Evolutionary conservation across 495 filamentous ascomycete species (phyloP).

Genomic region (Cladorrhinum samala): DNA sequence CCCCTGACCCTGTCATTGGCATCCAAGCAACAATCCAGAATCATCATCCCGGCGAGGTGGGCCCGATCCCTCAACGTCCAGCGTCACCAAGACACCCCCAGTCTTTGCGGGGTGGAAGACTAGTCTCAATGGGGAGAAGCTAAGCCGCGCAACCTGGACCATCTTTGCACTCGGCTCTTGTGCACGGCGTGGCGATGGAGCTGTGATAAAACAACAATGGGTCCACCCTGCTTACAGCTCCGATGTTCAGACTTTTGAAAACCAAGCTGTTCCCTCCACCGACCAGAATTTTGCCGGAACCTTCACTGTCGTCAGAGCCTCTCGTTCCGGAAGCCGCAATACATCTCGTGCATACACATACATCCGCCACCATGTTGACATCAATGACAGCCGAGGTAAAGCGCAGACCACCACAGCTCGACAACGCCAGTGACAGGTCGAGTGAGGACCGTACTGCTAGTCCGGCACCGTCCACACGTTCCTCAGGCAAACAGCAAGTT

Average conservation of each 20-base stretch:
- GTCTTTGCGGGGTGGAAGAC: constrained; percentile 13
- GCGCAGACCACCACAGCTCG: constrained; percentile 18
- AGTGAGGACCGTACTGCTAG: constrained; percentile 25
- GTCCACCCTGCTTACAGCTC: neutral
- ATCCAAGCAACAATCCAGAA: neutral
- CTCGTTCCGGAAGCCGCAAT: neutral
- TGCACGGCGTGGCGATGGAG: constrained; percentile 6
- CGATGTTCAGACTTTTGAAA: constrained; percentile 5
- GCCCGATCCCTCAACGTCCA: neutral
- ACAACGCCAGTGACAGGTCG: constrained; percentile 22
- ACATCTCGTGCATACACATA: neutral
- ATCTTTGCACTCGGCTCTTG: constrained; percentile 14
- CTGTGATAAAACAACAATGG: constrained; percentile 8
- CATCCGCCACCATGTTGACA: constrained; percentile 6
- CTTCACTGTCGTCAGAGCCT: neutral
- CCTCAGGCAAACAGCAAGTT: constrained; percentile 27
- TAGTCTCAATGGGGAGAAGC: constrained; percentile 4
- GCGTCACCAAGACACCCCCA: neutral
- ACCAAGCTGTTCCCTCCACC: neutral
- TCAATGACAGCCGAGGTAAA: constrained; percentile 12
- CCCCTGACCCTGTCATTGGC: neutral
- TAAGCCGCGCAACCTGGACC: constrained; percentile 8
- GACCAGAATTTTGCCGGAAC: neutral
- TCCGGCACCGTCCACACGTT: constrained; percentile 18
- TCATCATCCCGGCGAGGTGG: constrained; percentile 12